Evolutionary conservation across 805 yeast genomes (phyloP), one percentile per base, ranked within the genome.

Genomic region (Yarrowia alimentaria): DNA sequence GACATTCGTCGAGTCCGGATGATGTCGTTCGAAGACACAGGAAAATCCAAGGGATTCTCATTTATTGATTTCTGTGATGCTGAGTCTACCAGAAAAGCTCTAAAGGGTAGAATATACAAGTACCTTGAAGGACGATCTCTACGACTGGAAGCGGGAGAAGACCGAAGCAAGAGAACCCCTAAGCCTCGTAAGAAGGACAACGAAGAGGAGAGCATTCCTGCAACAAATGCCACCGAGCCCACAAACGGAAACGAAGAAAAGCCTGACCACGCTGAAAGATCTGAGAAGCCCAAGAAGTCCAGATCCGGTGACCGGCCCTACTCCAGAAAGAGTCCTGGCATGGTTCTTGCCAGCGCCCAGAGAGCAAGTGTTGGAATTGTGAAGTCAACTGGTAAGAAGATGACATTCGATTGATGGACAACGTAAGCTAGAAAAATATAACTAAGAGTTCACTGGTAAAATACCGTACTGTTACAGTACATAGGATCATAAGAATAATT

Each of bases 11-110:
- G 79, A 57, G 79, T 91, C 50, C 78, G 99, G 66, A 91, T 90
- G 94, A 98, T 98, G 3, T 90, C 99, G n/a, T 91, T 91, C 68
- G 89, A 93, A 68, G 99, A 91, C 64, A 72, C 85, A 45, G 98
- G 97, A 1, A 91, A 90, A 64, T 91, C 98, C 72, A 93, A 93
- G 67, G 98, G 98, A 1, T 91, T 91, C 71, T 89, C 96, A 1
- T 91, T 93, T 62, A 71, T 91, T 26, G 98, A 91, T 66, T 91
- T 90, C 69, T 77, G 72, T 56, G 82, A 81, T 57, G 86, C 83
- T 56, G 80, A 77, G 29, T 90, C 93, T 7, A 90, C 96, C 22
- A 85, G 93, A 0, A 73, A 73, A 28, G 98, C 97, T 1, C 71
- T 93, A 55, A 79, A 77, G 58, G 91, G 87, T 56, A 82, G 79